A percentile compares a stretch with the other conserved stretches of the same genome.
Conservation (phyloP, 345 rosid species). For the Linum lewisii region DNA sequence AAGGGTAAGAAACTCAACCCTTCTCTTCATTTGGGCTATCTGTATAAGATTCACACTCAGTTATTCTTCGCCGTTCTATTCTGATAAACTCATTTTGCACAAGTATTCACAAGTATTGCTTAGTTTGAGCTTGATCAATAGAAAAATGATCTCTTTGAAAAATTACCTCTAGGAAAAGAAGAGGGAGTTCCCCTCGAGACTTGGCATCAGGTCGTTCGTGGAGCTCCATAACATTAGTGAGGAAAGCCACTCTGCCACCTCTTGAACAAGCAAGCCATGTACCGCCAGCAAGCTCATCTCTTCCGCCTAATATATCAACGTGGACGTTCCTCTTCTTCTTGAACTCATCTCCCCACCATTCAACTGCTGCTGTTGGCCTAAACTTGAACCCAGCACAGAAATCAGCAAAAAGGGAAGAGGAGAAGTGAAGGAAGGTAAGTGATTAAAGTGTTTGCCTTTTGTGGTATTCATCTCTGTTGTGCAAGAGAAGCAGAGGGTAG, state of each 20-base stretch:
- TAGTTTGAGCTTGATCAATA: neutral
- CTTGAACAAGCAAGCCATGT: slow-evolving; percentile 68
- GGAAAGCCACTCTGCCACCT: slow-evolving; percentile 48
- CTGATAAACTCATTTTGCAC: no score
- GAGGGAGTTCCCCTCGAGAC: slow-evolving; percentile 59
- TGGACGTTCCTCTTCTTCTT: neutral
- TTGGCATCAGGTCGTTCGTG: slow-evolving; percentile 37
- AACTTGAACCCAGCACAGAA: neutral
- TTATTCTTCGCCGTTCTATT: no score
- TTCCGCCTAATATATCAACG: slow-evolving; percentile 41
- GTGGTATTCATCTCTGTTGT: slow-evolving; percentile 67
- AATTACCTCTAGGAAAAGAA: slow-evolving; percentile 50
- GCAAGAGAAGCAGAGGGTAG: slow-evolving; percentile 47
- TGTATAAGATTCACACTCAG: no score
- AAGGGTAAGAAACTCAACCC: no score
- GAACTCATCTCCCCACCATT: slow-evolving; percentile 65
- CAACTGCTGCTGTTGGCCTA: slow-evolving; percentile 51
- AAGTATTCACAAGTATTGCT: no score
- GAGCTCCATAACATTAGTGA: slow-evolving; percentile 61
- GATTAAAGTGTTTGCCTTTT: slow-evolving; percentile 26
- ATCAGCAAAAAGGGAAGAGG: slow-evolving; percentile 5
- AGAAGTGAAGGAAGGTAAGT: neutral
- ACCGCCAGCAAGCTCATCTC: slow-evolving; percentile 53
- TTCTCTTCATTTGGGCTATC: no score
- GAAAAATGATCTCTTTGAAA: neutral